Base-by-base conservation (phyloP, 2,329 filamentous ascomycete genomes). In the Curvularia verruculosa region DNA sequence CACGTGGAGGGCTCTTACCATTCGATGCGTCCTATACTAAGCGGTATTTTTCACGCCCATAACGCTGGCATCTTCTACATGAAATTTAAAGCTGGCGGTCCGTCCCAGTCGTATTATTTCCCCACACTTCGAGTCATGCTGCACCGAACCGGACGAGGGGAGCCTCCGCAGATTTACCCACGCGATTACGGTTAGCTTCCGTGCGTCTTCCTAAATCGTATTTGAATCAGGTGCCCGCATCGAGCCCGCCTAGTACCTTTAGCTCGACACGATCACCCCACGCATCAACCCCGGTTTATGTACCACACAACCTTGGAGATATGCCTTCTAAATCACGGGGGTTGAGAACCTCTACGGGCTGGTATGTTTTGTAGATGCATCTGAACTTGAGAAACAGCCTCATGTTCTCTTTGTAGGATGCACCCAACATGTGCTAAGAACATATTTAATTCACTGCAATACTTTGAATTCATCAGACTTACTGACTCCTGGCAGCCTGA, bases 271-370 rank as follows among this genome's bases (percentile, higher is more conserved):
- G 57, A 59, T 39, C 47, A 15, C 40, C 31, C 45, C 21, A 21
- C 29, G 53, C 46, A 29, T 45, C 31, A 12, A 31, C 39, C 34
- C 24, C 18, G 26, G 13, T 50, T 49, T 45, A 63, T 53, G 39
- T 44, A 45, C 18, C 36, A 19, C 23, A 44, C 29, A 43, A 37
- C 41, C 28, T n/a, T 39, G 31, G 23, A 21, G 26, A 18, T 13
- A 67, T 67, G 65, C 79, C 78, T 61, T 75, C 77, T 39, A 75
- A 79, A 54, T 78, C 78, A 49, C 72, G 75, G 55, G 79, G 79
- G 3, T 64, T 81, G 43, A 73, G 79, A 29, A 79, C 78, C 23
- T 78, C 75, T 34, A 80, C 78, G 40, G 79, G 79, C 48, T 80
- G 78, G 71, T 75, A 65, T 67, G 72, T 63, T 66, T 39, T n/a